A percentile compares a stretch with the other conserved stretches of the same genome.
These are phyloP conservation scores for Rhodotorula sphaerocarpa DNA, from an alignment of 768 basidiomycete species.

Conservation along the genomic window DNA sequence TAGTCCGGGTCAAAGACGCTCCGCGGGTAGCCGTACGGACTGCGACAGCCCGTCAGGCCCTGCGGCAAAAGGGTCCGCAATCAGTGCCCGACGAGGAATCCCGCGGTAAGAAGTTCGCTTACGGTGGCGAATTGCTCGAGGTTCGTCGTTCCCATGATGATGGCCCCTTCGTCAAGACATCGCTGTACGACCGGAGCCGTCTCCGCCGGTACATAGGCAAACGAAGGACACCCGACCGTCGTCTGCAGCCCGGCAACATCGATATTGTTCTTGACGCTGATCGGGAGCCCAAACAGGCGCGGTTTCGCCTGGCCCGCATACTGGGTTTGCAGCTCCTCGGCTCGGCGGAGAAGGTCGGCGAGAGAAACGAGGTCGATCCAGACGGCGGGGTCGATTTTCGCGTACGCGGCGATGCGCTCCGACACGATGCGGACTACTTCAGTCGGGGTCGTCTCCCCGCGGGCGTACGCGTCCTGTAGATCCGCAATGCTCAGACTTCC, in stretches of 20 bases:
- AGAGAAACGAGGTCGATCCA: conserved; percentile 11
- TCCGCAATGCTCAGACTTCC: neutral
- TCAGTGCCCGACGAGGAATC: too few relatives aligned
- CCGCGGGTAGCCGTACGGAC: conserved; percentile 4
- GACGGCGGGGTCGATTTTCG: neutral
- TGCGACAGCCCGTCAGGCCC: conserved; percentile 8
- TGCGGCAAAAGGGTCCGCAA: neutral
- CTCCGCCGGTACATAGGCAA: neutral
- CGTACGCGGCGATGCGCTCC: neutral
- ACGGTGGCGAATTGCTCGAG: conserved; percentile 21
- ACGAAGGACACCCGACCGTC: conserved; percentile 3
- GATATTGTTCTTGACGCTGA: conserved; percentile 12
- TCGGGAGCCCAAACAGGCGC: conserved; percentile 9
- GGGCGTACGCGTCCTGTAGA: neutral
- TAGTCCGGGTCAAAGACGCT: neutral
- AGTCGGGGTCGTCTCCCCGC: neutral
- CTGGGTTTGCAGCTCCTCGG: neutral
- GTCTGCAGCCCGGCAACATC: conserved; percentile 2
- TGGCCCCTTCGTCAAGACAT: conserved; percentile 6
- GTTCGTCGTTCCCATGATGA: conserved; percentile 16
- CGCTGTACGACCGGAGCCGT: conserved; percentile 6
- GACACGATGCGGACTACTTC: neutral
- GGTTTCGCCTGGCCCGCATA: conserved; percentile 2
- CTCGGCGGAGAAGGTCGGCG: neutral
- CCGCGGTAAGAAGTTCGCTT: neutral